These are phyloP conservation scores for Penicillium aurantiogriseum DNA, from an alignment of 2,329 filamentous ascomycete species.

Conservation along the genomic window DNA sequence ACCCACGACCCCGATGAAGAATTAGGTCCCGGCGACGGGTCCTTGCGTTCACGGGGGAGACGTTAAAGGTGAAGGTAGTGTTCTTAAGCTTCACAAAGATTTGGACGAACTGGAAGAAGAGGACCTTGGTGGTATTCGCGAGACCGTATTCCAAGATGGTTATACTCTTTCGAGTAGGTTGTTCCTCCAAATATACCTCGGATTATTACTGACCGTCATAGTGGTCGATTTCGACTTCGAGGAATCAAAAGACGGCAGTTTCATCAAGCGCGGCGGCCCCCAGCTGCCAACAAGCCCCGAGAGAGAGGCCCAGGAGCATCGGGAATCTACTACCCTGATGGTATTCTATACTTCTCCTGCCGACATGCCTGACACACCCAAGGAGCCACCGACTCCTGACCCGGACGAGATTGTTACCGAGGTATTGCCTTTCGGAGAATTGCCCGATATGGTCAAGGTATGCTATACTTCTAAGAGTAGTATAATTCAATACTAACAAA, in stretches of 20 bases:
- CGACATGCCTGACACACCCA: conserved; percentile 49
- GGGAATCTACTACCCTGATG: conserved; percentile 50
- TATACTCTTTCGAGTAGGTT: conserved; percentile 35
- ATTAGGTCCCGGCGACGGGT: conserved; percentile 56
- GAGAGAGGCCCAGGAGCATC: conserved; percentile 45
- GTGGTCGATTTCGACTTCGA: conserved; percentile 43
- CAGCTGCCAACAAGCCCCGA: conserved; percentile 42
- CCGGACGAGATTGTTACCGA: conserved; percentile 39
- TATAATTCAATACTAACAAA: conserved; percentile 10
- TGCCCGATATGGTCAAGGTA: conserved; percentile 44
- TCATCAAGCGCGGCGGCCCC: conserved; percentile 44
- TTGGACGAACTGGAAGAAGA: conserved; percentile 60
- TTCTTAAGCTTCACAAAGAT: conserved; percentile 53
- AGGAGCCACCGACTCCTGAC: conserved; percentile 44
- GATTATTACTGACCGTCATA: conserved; percentile 17
- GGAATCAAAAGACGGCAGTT: conserved; percentile 36
- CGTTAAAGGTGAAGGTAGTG: conserved; percentile 56
- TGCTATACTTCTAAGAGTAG: conserved; percentile 6
- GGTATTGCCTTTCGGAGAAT: conserved; percentile 44
- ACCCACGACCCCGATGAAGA: conserved; percentile 64
- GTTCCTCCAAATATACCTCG: not conserved
- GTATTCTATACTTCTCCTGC: conserved; percentile 47
- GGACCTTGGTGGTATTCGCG: conserved; percentile 52
- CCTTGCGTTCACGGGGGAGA: conserved; percentile 58
- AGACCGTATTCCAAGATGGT: conserved; percentile 42